Base-by-base conservation (phyloP, 768 basidiomycete species). In the Lactifluus pinguis region DNA sequence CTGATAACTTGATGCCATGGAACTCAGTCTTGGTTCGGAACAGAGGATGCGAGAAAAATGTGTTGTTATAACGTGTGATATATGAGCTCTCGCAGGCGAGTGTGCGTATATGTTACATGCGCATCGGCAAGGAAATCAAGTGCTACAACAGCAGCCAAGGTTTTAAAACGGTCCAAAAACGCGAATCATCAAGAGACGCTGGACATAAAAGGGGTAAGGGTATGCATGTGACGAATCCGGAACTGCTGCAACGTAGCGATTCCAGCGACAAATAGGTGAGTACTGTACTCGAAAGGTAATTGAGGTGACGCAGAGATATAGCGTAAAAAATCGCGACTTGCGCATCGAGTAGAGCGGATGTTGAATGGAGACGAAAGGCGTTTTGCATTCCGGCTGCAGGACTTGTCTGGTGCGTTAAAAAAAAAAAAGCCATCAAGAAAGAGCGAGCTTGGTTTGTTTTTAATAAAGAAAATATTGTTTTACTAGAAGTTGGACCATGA, bases 401-500 rank as follows among this genome's bases (percentile, higher is more conserved):
- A 15, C 32, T 36, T n/a, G 39, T 11, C 29, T 41, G n/a, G 36
- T 29, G 25, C 25, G 25, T 1, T 25, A 25, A 25, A 25, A 25
- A 36, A 39, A 51, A 42, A 9, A 17, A 21, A n/a, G n/a, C 1
- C 17, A 19, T 1, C 42, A 34, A 38, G 4, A 10, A 36, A 36
- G 6, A 36, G 10, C 34, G 34, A 10, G 34, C 4, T 10, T 36
- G 1, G 25, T 25, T 25, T 25, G 25, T 25, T 36, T 36, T 36
- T 36, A 36, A 36, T 36, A 36, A 36, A 36, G 34, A 25, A 25
- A 25, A 1, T n/a, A n/a, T n/a, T n/a, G n/a, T n/a, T n/a, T n/a
- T n/a, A n/a, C 63, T 53, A 74, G 68, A 87, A 86, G 68, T 86
- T 86, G 19, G 86, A 85, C 88, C 88, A 90, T 39, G 86, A 87